Evolutionary conservation across 176 grass and related monocot species (phyloP).

Genomic region (Metroxylon sagu): DNA sequence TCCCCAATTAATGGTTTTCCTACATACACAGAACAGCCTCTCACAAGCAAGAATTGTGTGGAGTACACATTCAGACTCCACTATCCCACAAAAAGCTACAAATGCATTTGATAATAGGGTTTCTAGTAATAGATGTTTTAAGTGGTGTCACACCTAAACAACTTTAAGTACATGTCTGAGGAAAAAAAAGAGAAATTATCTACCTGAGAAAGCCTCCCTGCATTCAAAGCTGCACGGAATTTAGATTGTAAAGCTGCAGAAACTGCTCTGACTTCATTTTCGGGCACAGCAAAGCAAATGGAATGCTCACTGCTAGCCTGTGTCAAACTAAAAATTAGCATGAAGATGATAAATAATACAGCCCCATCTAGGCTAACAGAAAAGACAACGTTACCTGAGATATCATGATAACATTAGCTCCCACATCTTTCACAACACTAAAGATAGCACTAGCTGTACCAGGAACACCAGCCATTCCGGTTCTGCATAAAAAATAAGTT

Average conservation of each 20-base stretch:
- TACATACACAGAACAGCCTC: too few species aligned
- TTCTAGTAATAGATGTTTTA: too few species aligned
- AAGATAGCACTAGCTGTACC: slow-evolving; percentile 93
- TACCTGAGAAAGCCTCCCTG: slow-evolving; percentile 92
- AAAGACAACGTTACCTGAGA: slow-evolving; percentile 61
- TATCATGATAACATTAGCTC: slow-evolving; percentile 99
- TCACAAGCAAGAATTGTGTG: too few species aligned
- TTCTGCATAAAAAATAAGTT: slow-evolving; percentile 41
- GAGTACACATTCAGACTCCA: too few species aligned
- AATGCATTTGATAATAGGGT: too few species aligned
- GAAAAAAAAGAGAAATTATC: too few species aligned
- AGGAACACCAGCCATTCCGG: slow-evolving; percentile 99
- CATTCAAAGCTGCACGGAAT: slow-evolving; percentile 74
- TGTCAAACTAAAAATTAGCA: slow-evolving; percentile 9
- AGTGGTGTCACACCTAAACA: too few species aligned
- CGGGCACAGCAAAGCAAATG: slow-evolving; percentile 94
- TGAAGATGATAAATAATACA: slow-evolving; percentile 19
- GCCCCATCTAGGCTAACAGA: slow-evolving; percentile 10
- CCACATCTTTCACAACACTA: slow-evolving; percentile 79
- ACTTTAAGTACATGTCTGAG: too few species aligned
- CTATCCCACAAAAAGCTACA: too few species aligned
- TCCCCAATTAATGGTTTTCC: too few species aligned
- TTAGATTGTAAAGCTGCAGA: slow-evolving; percentile 58
- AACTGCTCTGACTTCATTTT: slow-evolving; percentile 84
- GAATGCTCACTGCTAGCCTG: slow-evolving; percentile 99